Conservation (phyloP, 768 basidiomycete species). For the Lactifluus volemus region DNA sequence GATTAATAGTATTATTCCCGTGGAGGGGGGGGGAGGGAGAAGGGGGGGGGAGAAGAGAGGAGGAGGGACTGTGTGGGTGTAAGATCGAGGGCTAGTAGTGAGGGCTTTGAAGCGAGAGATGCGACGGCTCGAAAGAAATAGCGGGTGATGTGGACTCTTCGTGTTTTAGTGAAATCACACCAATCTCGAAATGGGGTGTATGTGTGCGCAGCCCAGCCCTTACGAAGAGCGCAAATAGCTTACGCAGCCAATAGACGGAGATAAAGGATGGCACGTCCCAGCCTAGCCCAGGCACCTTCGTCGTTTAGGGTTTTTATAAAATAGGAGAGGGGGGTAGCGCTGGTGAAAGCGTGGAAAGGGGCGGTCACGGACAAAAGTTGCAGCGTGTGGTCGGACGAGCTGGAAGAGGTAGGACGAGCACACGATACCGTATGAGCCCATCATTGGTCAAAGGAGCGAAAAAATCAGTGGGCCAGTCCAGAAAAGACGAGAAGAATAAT, state of each 20-base stretch:
- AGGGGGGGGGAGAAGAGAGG: neutral
- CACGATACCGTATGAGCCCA: neutral
- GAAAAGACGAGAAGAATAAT: neutral
- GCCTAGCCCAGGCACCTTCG: slow-evolving; percentile 9
- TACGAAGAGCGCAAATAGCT: neutral
- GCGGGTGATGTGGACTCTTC: neutral
- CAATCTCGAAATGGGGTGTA: neutral
- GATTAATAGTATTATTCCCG: neutral
- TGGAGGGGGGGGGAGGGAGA: neutral
- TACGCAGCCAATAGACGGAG: slow-evolving; percentile 7
- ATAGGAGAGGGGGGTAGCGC: slow-evolving; percentile 3
- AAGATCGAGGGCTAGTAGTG: neutral
- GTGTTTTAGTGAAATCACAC: neutral
- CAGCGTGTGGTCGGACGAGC: neutral
- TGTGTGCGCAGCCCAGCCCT: slow-evolving; percentile 10
- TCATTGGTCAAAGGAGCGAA: slow-evolving; percentile 1
- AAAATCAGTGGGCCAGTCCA: neutral
- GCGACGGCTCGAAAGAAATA: slow-evolving; percentile 3
- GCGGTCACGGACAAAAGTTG: neutral
- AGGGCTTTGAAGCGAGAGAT: slow-evolving; percentile 1
- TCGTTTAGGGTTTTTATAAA: slow-evolving; percentile 15
- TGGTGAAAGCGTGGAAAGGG: neutral
- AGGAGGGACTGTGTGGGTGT: neutral
- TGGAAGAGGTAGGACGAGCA: neutral
- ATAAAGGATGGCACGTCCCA: slow-evolving; percentile 8